Base-by-base conservation (phyloP, 257 asterid species). In the Solanum etuberosum region DNA sequence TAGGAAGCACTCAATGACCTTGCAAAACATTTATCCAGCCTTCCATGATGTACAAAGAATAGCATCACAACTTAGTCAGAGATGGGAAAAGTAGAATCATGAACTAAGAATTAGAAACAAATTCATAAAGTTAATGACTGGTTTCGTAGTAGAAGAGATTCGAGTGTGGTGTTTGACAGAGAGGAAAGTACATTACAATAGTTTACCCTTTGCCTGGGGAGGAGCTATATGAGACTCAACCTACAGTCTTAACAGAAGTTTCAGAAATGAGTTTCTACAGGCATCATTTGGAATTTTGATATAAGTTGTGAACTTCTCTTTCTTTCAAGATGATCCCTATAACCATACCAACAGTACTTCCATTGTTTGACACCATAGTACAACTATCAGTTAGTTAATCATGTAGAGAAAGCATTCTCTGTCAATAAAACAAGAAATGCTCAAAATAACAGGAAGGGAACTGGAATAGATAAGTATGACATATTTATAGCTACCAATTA, bases 221-320 rank as follows among this genome's bases (percentile, higher is more conserved):
- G 40, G 40, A 68, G 76, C 76, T 68, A 31, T 68, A 35, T 59
- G 40, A 68, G 76, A 38, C 23, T 68, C 23, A 68, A 68, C 38
- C 76, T 68, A 68, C 38, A 68, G 38, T 31, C 38, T 27, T 15
- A 70, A 27, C 35, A 27, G 2, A 27, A 67, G 21, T 67, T 67
- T 27, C 73, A 67, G 73, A 70, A 15, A 27, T 65, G 40, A 31
- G n/a, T 70, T 70, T 20, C 23, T 31, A 31, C 13, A 70, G 40
- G 76, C 35, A 68, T 31, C 38, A 68, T 32, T 29, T 70, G 76
- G 40, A 91, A 25, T 92, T 92, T 88, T 89, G 80, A 5, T 65
- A 65, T 12, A 65, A 25, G 72, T n/a, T 65, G 72, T 0, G 3
- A 65, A 65, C 72, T 63, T n/a, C 32, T 65, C 14, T 65, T 65